Percentiles rank a stretch among this genome's conserved stretches.
Evolutionary conservation across 768 basidiomycete genomes (phyloP).

Genomic region (Phylloporus rhodoxanthus): DNA sequence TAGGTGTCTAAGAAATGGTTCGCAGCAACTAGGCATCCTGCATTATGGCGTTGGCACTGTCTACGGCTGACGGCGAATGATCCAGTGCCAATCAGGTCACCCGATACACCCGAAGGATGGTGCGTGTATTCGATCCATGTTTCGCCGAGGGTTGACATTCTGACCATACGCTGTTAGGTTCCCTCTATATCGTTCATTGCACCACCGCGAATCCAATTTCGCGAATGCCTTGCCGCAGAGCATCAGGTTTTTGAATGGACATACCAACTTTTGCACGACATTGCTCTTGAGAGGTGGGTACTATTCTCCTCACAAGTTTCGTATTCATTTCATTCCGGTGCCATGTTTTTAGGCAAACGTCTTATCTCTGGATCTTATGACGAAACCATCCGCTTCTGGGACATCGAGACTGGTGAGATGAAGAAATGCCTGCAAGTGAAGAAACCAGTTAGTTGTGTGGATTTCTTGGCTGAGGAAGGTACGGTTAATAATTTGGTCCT

Average conservation of each 20-base stretch:
- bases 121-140: slow-evolving; percentile 29
- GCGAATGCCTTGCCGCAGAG: slow-evolving; percentile 66
- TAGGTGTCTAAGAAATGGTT: slow-evolving; percentile 43
- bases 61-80: slow-evolving; percentile 66
- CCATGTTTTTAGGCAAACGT: slow-evolving; percentile 48
- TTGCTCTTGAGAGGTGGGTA: slow-evolving; percentile 53
- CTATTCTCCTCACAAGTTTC: not conserved
- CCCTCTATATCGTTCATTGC: slow-evolving; percentile 71
- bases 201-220: slow-evolving; percentile 85
- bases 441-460: slow-evolving; percentile 87
- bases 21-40: slow-evolving; percentile 47
- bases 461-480: slow-evolving; percentile 80
- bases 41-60: slow-evolving; percentile 74
- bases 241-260: slow-evolving; percentile 73
- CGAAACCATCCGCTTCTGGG: slow-evolving; percentile 91
- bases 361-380: slow-evolving; percentile 89
- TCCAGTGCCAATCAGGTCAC: slow-evolving; percentile 59
- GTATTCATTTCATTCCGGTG: not conserved
- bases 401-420: slow-evolving; percentile 59
- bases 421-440: slow-evolving; percentile 79
- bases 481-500: slow-evolving; percentile 9
- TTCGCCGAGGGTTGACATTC: not conserved
- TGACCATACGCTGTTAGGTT: slow-evolving; percentile 34
- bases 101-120: slow-evolving; percentile 68
- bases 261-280: slow-evolving; percentile 85